Base-by-base conservation (phyloP, 495 filamentous ascomycete genomes). In the Pyronema omphalodes region DNA sequence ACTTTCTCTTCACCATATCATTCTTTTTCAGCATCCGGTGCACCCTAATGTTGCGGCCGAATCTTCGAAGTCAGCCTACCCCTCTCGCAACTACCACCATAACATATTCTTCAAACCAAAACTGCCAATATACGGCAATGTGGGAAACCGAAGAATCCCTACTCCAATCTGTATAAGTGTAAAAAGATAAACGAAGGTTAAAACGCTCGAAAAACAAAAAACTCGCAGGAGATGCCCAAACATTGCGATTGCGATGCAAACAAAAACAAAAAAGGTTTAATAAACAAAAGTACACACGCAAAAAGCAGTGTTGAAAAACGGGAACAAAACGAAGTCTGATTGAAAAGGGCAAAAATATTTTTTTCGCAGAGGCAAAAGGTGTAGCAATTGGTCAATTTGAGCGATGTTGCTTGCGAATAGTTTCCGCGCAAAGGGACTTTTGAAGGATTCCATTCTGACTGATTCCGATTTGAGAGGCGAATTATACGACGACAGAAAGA, bases 351-450 rank as follows among this genome's bases (percentile, higher is more conserved):
- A 52, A 39, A 44, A 58, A 45, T 58, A 54, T 55, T 59, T 58
- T 58, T 49, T 51, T 44, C 34, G 46, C 9, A 23, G 47, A 57
- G 56, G 59, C 50, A 47, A 53, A 59, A 60, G 45, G 60, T 54
- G 65, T 59, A 67, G 58, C 56, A 55, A 57, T 55, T 55, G 37
- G 47, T 33, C 61, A 65, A 67, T 67, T 66, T 67, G 60, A 58
- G 58, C 66, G 66, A 66, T 63, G 62, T 58, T 67, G 59, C 67
- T 63, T 53, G 55, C 53, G 51, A 66, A 65, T 60, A 33, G 34
- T 41, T 37, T 33, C 53, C 57, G 37, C 53, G 45, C 51, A 52
- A 29, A 56, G 18, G 11, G 48, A 53, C 18, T 57, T 58, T 55
- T 55, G 49, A 37, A 34, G 47, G 54, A 45, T 43, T 52, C 35